Evolutionary conservation across 1,284 basidiomycete genomes (phyloP).

Genomic region (Ustilago nuda): DNA sequence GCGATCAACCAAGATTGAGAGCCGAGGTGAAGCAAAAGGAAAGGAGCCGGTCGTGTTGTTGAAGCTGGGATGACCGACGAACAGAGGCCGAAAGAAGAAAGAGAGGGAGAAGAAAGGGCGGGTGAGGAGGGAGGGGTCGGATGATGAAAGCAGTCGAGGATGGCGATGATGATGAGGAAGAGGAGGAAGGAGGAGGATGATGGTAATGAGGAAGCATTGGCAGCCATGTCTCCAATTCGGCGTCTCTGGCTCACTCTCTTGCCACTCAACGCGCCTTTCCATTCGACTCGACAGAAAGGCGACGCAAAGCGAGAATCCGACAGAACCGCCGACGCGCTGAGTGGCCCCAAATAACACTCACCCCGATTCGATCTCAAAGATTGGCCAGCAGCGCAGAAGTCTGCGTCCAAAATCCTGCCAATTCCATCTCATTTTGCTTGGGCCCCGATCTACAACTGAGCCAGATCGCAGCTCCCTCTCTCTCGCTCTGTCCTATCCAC

Average conservation of each 20-base stretch:
- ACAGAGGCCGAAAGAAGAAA: too few relatives aligned
- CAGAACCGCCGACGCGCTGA: slow-evolving; percentile 6
- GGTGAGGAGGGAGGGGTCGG: not conserved
- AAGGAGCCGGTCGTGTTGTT: not conserved
- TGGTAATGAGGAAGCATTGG: not conserved
- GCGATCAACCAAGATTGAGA: not conserved
- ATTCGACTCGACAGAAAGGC: not conserved
- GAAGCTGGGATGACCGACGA: too few relatives aligned
- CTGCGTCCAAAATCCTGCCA: too few relatives aligned
- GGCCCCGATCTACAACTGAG: too few relatives aligned
- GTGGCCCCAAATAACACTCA: not conserved
- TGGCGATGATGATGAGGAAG: not conserved
- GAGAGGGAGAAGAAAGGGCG: too few relatives aligned
- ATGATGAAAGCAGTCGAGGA: not conserved
- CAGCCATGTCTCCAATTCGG: not conserved
- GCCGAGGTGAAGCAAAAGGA: not conserved
- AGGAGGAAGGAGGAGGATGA: too few relatives aligned
- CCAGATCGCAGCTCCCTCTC: too few relatives aligned
- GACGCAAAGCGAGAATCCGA: not conserved
- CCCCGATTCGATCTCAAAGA: not conserved
- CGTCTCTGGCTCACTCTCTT: not conserved
- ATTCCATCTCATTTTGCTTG: too few relatives aligned
- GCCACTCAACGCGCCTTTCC: not conserved
- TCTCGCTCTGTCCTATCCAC: not conserved
- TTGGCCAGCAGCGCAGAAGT: too few relatives aligned